Evolutionary conservation across 306 rosid genomes (phyloP), one percentile per base, ranked within the genome.

Genomic region (Gastrolobium villosum): DNA sequence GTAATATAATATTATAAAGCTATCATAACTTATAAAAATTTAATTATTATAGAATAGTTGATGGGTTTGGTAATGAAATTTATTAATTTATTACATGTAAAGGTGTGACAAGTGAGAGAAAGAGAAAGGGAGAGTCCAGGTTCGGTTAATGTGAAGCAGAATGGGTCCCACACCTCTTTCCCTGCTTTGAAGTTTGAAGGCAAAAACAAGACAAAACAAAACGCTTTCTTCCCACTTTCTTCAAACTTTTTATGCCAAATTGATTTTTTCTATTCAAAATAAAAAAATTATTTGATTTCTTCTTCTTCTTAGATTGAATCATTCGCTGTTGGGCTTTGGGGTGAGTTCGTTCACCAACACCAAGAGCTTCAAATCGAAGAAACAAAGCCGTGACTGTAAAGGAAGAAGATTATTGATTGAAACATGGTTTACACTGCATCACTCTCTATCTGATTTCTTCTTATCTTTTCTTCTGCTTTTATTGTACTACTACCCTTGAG

Each of bases 131-230:
- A 31, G 13, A 3, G 90, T 79, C 91, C 5, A 75, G 85, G 89
- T 86, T 88, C 92, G 60, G 82, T 81, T 86, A 87, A 88, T 81
- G 63, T 39, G 60, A 39, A 80, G 10, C 15, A 55, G 6, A 10
- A 82, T 71, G 92, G 90, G 87, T 63, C 87, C 83, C 81, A 31
- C 67, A 20, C 76, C 26, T 20, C 26, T 20, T 20, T 20, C 26
- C 26, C 26, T 20, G 26, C 26, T 20, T 20, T 20, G 26, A 20
- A 20, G 26, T 20, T 20, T 20, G 26, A 20, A 20, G 26, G 26
- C 26, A 20, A 20, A 20, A 20, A 20, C 26, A 0, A 20, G 1
- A 20, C 20, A 34, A 36, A 30, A 43, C 72, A 44, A 9, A n/a
- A 10, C 20, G 11, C 40, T 32, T 65, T n/a, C 69, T 50, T 6